These are phyloP conservation scores for Thelonectria blattea DNA, from an alignment of 2,329 filamentous ascomycete genomes.

Conservation along the genomic window DNA sequence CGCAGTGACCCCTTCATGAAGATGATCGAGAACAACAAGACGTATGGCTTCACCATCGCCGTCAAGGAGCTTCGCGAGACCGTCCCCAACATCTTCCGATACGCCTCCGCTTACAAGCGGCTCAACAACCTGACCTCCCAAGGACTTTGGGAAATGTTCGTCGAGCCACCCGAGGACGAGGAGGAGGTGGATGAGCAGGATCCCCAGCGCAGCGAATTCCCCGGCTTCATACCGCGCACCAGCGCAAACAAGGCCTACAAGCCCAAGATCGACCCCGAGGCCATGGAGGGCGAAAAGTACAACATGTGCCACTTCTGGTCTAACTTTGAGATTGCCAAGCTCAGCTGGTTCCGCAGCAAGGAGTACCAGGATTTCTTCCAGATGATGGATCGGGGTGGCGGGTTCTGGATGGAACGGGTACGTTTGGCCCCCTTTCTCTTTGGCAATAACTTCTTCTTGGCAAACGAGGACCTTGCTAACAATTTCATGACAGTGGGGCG, in stretches of 20 bases:
- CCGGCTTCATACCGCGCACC: constrained; percentile 80
- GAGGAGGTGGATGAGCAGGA: constrained; percentile 61
- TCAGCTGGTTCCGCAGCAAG: constrained; percentile 97
- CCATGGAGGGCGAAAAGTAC: constrained; percentile 97
- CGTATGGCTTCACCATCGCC: constrained; percentile 97
- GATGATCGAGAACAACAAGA: constrained; percentile 95
- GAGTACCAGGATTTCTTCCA: constrained; percentile 98
- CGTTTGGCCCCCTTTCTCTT: constrained; percentile 31
- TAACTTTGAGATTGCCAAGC: constrained; percentile 95
- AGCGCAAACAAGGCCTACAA: constrained; percentile 74
- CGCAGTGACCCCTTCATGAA: constrained; percentile 88
- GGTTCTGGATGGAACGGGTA: constrained; percentile 99
- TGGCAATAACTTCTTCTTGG: neutral
- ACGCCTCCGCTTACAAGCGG: constrained; percentile 97
- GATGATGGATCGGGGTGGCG: constrained; percentile 97
- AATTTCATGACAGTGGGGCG: constrained; percentile 77
- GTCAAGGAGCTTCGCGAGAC: constrained; percentile 98
- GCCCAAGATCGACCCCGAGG: constrained; percentile 85
- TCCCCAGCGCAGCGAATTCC: constrained; percentile 68
- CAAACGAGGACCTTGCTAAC: neutral
- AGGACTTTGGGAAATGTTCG: constrained; percentile 98
- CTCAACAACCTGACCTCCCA: constrained; percentile 88
- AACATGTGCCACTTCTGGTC: constrained; percentile 99
- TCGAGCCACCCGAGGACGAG: constrained; percentile 73
- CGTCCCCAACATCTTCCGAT: constrained; percentile 97